Base-by-base conservation (phyloP, 2,329 filamentous ascomycete genomes). In the Plenodomus lindquistii region DNA sequence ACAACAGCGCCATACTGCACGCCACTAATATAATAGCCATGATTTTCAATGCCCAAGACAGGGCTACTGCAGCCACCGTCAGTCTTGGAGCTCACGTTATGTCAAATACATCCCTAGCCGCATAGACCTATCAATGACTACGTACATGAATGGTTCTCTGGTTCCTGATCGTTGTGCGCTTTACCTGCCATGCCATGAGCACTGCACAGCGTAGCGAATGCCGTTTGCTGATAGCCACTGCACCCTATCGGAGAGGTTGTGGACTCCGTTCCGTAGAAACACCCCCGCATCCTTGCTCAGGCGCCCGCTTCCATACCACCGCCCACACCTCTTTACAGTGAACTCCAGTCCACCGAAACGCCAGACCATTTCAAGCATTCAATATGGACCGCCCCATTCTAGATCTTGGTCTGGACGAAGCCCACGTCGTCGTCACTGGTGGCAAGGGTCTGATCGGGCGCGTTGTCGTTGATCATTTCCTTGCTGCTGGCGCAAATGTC, bases 401-500 rank as follows among this genome's bases (percentile, higher is more conserved):
- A 17, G 35, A 37, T 37, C 7, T 37, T 18, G 35, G 35, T 20
- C 18, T 37, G 16, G 34, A 37, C 35, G 35, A 13, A 9, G 18
- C 18, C 18, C 35, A 37, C 49, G 72, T 76, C 29, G 57, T 77
- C 20, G 55, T 77, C 44, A 77, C 74, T 5, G 75, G 75, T 27
- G 74, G 70, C 36, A 69, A 64, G 31, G 75, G 75, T 24, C 61
- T 72, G 2, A 77, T 78, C 37, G 75, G 74, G 7, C 56, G 60
- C 6, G 63, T 70, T 13, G 66, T 74, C 1, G 69, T 74, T 21
- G 56, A 66, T 42, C 73, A 73, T 36, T 75, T 78, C 52, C 66
- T 77, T 27, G 62, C 73, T 17, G 74, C 75, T 6, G 75, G 74
- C n/a, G 65, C 70, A 20, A 63, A 66, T 24, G 77, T 79, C 18